Percentiles rank a stretch among this genome's conserved stretches.
Conservation (phyloP, 805 yeast species). For the Priceomyces castillae region DNA sequence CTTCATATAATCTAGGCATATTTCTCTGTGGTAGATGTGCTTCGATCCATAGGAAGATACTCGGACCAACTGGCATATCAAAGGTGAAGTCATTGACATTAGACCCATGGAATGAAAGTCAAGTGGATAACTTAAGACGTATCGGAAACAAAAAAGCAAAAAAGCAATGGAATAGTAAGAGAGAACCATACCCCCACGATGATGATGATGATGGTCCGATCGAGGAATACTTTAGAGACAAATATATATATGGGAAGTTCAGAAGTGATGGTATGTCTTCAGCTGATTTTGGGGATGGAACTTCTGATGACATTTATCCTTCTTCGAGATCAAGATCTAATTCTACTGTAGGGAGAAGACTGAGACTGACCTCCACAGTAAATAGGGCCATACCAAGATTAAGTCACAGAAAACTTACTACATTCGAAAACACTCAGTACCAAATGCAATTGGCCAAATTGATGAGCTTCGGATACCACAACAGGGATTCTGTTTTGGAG, state of each 20-base stretch:
- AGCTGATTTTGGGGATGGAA: constrained; percentile 34
- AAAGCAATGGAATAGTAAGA: constrained; percentile 64
- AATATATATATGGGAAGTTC: constrained; percentile 64
- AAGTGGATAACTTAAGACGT: constrained; percentile 43
- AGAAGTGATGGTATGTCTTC: constrained; percentile 37
- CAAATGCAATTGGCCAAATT: constrained; percentile 46
- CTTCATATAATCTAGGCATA: constrained; percentile 53
- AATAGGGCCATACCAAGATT: constrained; percentile 35
- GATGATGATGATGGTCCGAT: constrained; percentile 60
- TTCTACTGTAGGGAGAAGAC: constrained; percentile 20
- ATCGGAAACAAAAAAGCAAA: constrained; percentile 65
- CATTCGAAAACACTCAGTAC: constrained; percentile 52
- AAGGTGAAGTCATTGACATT: constrained; percentile 68
- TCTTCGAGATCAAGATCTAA: constrained; percentile 12
- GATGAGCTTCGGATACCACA: constrained; percentile 51
- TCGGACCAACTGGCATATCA: constrained; percentile 55
- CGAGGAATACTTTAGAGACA: constrained; percentile 60
- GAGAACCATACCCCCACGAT: constrained; percentile 69
- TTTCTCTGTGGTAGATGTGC: constrained; percentile 86
- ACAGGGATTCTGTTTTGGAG: constrained; percentile 59
- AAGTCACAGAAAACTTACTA: constrained; percentile 51
- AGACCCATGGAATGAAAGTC: constrained; percentile 64
- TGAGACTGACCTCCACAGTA: constrained; percentile 19
- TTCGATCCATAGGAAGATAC: constrained; percentile 63
- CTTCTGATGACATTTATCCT: constrained; percentile 16